Evolutionary conservation across 345 rosid species (phyloP), one percentile per base, ranked within the genome.

Genomic region (Raphanus sativus): DNA sequence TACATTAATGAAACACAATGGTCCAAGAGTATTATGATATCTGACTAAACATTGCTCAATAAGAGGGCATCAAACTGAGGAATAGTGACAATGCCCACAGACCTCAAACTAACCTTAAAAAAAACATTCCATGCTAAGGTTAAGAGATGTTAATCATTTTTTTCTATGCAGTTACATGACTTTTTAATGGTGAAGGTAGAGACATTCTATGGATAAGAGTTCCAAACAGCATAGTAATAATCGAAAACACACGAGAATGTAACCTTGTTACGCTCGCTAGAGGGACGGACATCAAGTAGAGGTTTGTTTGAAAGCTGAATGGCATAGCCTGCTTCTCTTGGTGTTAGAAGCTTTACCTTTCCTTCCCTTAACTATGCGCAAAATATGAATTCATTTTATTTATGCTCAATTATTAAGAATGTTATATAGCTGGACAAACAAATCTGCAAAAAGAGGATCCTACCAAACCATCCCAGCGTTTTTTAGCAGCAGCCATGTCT

Each of bases 381-480:
- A 50, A 70, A 50, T 75, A 12, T 3, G 8, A 62, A 16, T 0
- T 60, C 26, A 6, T 8, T 16, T 6, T 8, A 13, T 1, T 45
- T 13, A 67, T 21, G 48, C 62, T 48, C 42, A 58, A 17, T 15
- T 38, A 3, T 9, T 1, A 15, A 64, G 69, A 69, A 28, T 28
- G 4, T 3, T 0, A 28, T 21, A 32, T 0, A 33, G 42, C 10
- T 42, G 52, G 12, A 5, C 24, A 10, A 71, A 63, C 11, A 45
- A 42, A 48, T 28, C 1, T 4, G 71, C 38, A 50, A 0, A 55
- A 15, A 16, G 26, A 16, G 28, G 62, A 60, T 25, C 10, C 16
- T 86, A 94, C 98, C 97, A 92, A 71, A 75, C 87, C 85, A 71
- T 94, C 97, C 97, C 97, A 92, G 88, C 95, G 88, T 85, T 91